These are phyloP conservation scores for Paramecium pentaurelia DNA, from an alignment of 73 alveolate genomes.

Conservation along the genomic window DNA sequence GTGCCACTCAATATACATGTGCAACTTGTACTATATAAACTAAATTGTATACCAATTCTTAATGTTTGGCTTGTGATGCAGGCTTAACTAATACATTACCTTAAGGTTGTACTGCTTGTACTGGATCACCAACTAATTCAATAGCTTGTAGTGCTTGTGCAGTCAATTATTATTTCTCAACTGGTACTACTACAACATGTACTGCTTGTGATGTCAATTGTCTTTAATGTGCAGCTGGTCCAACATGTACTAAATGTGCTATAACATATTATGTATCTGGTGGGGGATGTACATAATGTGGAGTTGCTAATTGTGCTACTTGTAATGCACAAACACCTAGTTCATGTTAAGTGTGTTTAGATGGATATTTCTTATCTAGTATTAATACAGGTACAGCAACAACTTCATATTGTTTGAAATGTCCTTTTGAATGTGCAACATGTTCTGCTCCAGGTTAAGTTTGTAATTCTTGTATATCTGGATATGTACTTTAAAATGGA, in stretches of 20 bases:
- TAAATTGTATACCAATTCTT: background rate
- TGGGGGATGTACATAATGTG: background rate
- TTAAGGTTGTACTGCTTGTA: background rate
- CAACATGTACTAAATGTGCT: background rate
- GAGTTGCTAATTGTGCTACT: conserved; percentile 22
- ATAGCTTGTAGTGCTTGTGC: background rate
- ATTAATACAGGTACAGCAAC: background rate
- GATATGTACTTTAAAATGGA: conserved; percentile 27
- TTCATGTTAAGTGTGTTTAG: background rate
- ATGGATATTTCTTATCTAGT: background rate
- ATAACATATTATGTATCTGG: background rate
- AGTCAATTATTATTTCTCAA: background rate
- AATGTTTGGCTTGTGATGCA: background rate
- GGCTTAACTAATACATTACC: background rate
- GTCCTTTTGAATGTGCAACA: background rate
- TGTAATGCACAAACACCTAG: background rate
- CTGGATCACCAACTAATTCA: background rate
- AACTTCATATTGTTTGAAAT: background rate
- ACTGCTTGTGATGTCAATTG: background rate
- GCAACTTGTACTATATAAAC: background rate
- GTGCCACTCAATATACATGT: background rate
- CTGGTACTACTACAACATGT: background rate
- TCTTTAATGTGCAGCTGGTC: background rate
- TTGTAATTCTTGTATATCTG: background rate
- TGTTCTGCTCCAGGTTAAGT: conserved; percentile 20